Percentiles rank a stretch among this genome's conserved stretches.
Evolutionary conservation across 768 basidiomycete species (phyloP).

Genomic region (Leccinellum rugosiceps): DNA sequence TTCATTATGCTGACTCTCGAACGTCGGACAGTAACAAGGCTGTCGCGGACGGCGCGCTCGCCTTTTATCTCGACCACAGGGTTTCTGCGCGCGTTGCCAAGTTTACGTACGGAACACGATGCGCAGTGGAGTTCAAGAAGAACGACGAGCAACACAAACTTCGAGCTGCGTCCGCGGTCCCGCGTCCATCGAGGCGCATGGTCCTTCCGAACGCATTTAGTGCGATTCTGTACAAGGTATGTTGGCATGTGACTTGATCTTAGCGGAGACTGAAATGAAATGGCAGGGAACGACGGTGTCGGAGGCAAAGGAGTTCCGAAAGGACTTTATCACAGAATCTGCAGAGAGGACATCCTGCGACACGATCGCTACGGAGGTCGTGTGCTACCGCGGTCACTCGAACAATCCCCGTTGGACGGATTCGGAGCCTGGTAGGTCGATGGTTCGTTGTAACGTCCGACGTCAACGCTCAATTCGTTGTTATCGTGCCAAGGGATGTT

Average conservation of each 20-base stretch:
- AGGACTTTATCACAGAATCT: constrained; percentile 31
- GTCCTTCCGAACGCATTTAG: constrained; percentile 33
- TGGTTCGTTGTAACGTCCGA: background rate
- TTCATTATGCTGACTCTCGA: background rate
- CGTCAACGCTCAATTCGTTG: background rate
- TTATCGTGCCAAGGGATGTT: constrained; percentile 23
- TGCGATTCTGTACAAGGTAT: constrained; percentile 29
- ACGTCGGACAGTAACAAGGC: constrained; percentile 40
- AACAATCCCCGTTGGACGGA: constrained; percentile 29
- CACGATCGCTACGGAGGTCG: constrained; percentile 28
- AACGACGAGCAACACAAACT: constrained; percentile 28
- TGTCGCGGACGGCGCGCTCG: constrained; percentile 44
- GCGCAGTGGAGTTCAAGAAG: constrained; percentile 29
- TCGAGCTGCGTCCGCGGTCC: constrained; percentile 26
- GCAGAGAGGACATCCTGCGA: constrained; percentile 28
- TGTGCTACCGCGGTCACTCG: constrained; percentile 28
- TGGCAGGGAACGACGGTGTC: constrained; percentile 28
- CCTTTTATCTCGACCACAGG: constrained; percentile 42
- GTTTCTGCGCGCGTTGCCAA: constrained; percentile 40
- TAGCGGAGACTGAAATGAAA: background rate
- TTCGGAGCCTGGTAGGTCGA: constrained; percentile 25
- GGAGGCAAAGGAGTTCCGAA: constrained; percentile 31
- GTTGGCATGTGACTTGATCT: background rate
- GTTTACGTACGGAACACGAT: constrained; percentile 37
- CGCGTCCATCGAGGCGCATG: constrained; percentile 32